These are phyloP conservation scores for Colletotrichum eremochloae DNA, from an alignment of 2,329 filamentous ascomycete species.

Conservation along the genomic window DNA sequence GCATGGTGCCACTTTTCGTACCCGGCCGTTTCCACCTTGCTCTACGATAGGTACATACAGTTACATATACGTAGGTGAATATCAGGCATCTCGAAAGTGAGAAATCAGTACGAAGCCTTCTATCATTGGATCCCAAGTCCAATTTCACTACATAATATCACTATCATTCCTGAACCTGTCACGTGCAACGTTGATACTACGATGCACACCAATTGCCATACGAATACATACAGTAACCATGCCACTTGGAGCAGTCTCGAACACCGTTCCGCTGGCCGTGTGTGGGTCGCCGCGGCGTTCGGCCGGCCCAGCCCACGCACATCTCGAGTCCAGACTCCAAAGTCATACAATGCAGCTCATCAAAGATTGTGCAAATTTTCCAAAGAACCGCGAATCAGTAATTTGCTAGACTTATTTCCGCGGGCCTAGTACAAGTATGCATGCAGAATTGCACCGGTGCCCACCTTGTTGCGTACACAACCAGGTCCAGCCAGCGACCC, in stretches of 20 bases:
- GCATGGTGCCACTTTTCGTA: background rate
- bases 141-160: background rate
- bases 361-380: background rate
- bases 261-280: slow-evolving; percentile 4
- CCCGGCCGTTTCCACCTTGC: background rate
- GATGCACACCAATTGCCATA: too few relatives aligned
- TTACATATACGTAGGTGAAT: background rate
- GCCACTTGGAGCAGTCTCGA: slow-evolving; percentile 19
- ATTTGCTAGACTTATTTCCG: background rate
- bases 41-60: background rate
- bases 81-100: background rate
- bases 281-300: slow-evolving; percentile 1
- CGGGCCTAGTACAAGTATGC: background rate
- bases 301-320: slow-evolving; percentile 17
- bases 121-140: background rate
- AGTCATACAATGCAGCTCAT: background rate
- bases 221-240: background rate
- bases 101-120: background rate
- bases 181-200: slow-evolving; percentile 2
- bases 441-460: background rate
- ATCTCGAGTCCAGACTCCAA: background rate
- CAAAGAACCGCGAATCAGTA: background rate
- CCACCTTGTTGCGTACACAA: background rate
- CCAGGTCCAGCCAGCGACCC: background rate
- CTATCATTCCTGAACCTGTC: background rate